A percentile compares a stretch with the other conserved stretches of the same genome.
phyloP scores from a whole-genome alignment of 1,284 basidiomycete genomes.

The Trametes sp. region DNA sequence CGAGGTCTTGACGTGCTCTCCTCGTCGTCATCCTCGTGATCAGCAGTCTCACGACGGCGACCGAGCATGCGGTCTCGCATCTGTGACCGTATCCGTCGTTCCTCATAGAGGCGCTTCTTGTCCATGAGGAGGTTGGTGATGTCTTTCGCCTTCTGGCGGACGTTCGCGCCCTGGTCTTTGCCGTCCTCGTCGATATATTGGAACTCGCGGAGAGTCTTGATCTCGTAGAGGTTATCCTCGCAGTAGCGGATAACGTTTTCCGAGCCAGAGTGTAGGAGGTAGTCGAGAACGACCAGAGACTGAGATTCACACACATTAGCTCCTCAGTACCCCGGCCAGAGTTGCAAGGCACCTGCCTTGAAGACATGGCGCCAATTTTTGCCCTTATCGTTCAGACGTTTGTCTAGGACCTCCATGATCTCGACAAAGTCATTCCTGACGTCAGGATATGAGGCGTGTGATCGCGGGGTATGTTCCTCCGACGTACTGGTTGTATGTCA shows the following conservation, averaged over 20 bases:
- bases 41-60: constrained; percentile 51
- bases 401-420: constrained; percentile 99
- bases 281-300: constrained; percentile 94
- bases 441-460: background rate
- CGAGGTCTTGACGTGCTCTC: background rate
- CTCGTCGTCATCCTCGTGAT: constrained; percentile 39
- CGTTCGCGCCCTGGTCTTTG: constrained; percentile 96
- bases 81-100: constrained; percentile 80
- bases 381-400: constrained; percentile 97
- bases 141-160: constrained; percentile 97
- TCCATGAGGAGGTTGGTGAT: constrained; percentile 94
- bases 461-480: background rate
- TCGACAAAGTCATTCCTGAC: constrained; percentile 93
- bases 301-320: constrained; percentile 41
- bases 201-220: constrained; percentile 99
- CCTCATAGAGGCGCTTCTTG: constrained; percentile 80
- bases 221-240: constrained; percentile 93
- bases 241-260: constrained; percentile 98
- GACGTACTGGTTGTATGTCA: constrained; percentile 94
- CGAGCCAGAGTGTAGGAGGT: constrained; percentile 93
- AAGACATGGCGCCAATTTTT: constrained; percentile 99
- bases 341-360: constrained; percentile 81
- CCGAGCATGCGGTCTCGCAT: constrained; percentile 92
- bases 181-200: constrained; percentile 94
- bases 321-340: background rate